Evolutionary conservation across 306 rosid genomes (phyloP).

Genomic region (Lathyrus sativus): DNA sequence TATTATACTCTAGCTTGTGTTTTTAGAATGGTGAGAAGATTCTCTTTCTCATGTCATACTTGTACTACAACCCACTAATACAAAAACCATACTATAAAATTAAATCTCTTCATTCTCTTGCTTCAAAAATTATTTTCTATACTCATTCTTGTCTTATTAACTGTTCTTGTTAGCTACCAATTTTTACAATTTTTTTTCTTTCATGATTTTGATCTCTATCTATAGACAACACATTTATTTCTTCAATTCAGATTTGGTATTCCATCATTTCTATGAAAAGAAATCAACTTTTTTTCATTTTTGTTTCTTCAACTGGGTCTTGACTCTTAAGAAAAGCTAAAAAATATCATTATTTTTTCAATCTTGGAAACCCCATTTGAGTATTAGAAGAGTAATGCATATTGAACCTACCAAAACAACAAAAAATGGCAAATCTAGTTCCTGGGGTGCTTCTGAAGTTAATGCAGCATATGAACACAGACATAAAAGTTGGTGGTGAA

Average conservation of each 20-base stretch:
- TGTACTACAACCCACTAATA: constrained; percentile 37
- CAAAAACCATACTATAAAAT: constrained; percentile 18
- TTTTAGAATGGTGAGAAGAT: constrained; percentile 52
- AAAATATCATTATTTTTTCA: background rate
- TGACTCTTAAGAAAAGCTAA: background rate
- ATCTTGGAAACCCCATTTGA: constrained; percentile 31
- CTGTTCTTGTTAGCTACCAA: constrained; percentile 21
- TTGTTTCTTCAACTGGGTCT: constrained; percentile 34
- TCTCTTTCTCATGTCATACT: constrained; percentile 46
- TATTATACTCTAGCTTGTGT: constrained; percentile 31
- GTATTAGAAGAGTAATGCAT: constrained; percentile 56
- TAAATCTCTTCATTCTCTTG: constrained; percentile 33
- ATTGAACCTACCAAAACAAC: constrained; percentile 48
- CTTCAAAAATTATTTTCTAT: constrained; percentile 31
- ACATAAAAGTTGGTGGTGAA: constrained; percentile 87
- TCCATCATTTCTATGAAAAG: constrained; percentile 1
- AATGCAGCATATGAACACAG: constrained; percentile 95
- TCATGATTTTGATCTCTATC: constrained; percentile 29
- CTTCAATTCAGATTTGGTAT: background rate
- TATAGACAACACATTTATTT: constrained; percentile 1
- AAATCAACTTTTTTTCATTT: background rate
- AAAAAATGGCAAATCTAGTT: constrained; percentile 92
- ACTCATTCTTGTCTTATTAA: constrained; percentile 38
- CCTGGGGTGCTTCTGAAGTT: constrained; percentile 96
- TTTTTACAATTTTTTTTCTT: background rate